Conservation (phyloP, 2,329 filamentous ascomycete genomes). For the Arthrobotrys sphaeroides region DNA sequence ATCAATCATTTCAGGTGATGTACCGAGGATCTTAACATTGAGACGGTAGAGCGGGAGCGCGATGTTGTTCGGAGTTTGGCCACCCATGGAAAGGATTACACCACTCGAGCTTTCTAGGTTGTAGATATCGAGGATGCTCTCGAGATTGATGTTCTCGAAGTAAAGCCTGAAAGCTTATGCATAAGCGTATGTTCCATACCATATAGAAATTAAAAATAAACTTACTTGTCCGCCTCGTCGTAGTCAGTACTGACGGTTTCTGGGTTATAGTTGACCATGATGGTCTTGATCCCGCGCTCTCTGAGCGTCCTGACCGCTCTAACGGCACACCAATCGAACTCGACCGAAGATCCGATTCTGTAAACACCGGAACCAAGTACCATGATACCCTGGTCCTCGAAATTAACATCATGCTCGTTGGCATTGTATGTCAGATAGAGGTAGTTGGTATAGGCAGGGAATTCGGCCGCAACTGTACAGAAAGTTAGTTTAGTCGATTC, state of each 20-base stretch:
- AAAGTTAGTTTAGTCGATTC: conserved; percentile 6
- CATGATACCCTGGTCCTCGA: conserved; percentile 93
- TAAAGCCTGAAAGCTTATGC: conserved; percentile 68
- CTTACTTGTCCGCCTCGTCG: conserved; percentile 81
- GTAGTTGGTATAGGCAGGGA: conserved; percentile 94
- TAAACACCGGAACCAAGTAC: conserved; percentile 96
- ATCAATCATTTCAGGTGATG: conserved; percentile 98
- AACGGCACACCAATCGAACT: conserved; percentile 99
- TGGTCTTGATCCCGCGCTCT: conserved; percentile 84
- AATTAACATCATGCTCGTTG: conserved; percentile 80
- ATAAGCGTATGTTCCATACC: background rate
- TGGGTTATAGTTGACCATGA: conserved; percentile 95
- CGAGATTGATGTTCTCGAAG: conserved; percentile 93
- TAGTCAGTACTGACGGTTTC: conserved; percentile 92
- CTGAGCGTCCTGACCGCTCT: conserved; percentile 90
- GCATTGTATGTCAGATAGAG: conserved; percentile 96
- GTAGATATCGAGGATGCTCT: conserved; percentile 93
- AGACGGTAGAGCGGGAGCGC: conserved; percentile 86
- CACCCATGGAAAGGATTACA: conserved; percentile 94
- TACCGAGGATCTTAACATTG: conserved; percentile 91
- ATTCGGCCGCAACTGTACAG: conserved; percentile 81
- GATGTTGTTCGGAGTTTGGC: conserved; percentile 98
- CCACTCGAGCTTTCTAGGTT: conserved; percentile 83
- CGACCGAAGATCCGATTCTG: conserved; percentile 94
- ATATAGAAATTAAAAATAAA: background rate